phyloP scores from a whole-genome alignment of 805 yeast species.

The Metschnikowia gelsemii region DNA sequence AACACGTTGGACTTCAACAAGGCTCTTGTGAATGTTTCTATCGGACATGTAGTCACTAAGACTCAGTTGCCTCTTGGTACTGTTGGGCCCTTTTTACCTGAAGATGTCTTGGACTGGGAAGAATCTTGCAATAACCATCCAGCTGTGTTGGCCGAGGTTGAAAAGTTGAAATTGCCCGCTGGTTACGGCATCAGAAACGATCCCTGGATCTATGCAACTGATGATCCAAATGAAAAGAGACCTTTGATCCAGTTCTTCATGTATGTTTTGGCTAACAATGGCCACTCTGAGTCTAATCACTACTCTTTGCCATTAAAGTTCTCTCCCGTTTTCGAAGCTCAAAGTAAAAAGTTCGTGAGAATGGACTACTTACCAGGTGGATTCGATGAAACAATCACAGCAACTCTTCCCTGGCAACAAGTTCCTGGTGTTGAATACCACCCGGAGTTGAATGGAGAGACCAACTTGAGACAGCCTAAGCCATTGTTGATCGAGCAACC shows the following conservation, averaged over 20 bases:
- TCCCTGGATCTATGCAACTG: constrained; percentile 88
- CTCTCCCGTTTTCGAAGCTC: constrained; percentile 68
- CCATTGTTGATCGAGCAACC: constrained; percentile 72
- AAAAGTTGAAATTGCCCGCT: constrained; percentile 61
- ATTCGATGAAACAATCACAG: constrained; percentile 55
- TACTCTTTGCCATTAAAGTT: constrained; percentile 72
- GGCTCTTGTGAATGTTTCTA: constrained; percentile 66
- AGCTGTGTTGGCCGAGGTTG: constrained; percentile 58
- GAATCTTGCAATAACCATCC: constrained; percentile 53
- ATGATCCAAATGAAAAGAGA: constrained; percentile 57
- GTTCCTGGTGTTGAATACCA: constrained; percentile 69
- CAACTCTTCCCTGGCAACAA: constrained; percentile 60
- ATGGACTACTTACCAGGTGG: constrained; percentile 77
- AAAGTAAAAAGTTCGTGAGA: constrained; percentile 59
- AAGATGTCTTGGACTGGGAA: constrained; percentile 58
- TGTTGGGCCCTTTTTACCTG: constrained; percentile 71
- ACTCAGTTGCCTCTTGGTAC: constrained; percentile 56
- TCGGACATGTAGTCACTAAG: constrained; percentile 60
- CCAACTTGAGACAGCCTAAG: constrained; percentile 53
- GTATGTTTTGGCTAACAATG: constrained; percentile 64
- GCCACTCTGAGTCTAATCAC: constrained; percentile 70
- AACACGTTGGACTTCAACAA: constrained; percentile 58
- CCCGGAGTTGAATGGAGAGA: constrained; percentile 63
- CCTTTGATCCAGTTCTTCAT: constrained; percentile 71
- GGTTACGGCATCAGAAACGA: constrained; percentile 58